Evolutionary conservation across 208 protist species (phyloP).

Genomic region (Trichomonas tenax): DNA sequence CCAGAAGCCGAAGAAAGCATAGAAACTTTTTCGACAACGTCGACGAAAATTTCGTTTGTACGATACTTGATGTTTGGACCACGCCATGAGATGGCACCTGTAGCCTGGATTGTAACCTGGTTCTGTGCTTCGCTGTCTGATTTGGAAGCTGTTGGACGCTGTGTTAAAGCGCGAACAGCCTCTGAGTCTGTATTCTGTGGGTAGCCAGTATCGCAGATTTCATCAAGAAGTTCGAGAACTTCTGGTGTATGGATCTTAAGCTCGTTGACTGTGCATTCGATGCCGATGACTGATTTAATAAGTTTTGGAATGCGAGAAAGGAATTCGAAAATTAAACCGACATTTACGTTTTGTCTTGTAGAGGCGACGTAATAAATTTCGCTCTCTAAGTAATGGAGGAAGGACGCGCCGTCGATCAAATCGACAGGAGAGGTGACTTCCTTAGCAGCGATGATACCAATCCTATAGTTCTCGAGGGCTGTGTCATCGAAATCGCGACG

Average conservation of each 20-base stretch:
- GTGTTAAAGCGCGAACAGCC: background rate
- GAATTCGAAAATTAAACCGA: background rate
- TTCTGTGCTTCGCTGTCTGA: background rate
- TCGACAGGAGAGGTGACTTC: background rate
- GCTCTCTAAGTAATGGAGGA: background rate
- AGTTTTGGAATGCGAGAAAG: background rate
- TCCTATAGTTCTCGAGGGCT: background rate
- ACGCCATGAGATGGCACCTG: slow-evolving; percentile 11
- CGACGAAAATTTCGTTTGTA: slow-evolving; percentile 91
- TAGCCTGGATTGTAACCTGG: background rate
- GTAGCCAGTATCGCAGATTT: slow-evolving; percentile 19
- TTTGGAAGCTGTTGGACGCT: background rate
- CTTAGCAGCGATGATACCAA: background rate
- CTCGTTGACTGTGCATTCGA: background rate
- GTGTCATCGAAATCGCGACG: background rate
- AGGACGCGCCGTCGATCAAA: background rate
- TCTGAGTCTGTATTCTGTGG: slow-evolving; percentile 17
- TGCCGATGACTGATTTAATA: background rate
- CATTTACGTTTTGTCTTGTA: background rate
- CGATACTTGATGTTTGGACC: slow-evolving; percentile 58
- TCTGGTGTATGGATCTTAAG: background rate
- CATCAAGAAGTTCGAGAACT: slow-evolving; percentile 5
- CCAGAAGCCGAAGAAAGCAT: slow-evolving; percentile 69
- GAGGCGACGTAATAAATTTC: background rate
- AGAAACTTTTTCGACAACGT: slow-evolving; percentile 88